Evolutionary conservation across 345 rosid species (phyloP), one percentile per base, ranked within the genome.

Genomic region (Salix purpurea): DNA sequence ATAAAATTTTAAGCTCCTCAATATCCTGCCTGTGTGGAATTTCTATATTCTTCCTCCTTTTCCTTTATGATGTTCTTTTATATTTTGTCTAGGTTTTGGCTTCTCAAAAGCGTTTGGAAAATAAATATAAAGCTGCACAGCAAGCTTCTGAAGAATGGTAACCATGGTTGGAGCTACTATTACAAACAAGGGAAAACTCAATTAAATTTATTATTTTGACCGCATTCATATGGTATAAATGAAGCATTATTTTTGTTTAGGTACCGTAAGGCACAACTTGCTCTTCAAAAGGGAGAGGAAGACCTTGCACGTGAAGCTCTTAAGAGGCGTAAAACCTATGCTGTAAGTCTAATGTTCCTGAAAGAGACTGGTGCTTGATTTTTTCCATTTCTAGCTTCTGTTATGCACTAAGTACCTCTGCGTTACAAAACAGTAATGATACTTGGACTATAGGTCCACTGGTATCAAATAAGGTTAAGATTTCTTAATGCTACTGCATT

Each of bases 261-360:
- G 97, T 91, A 91, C 70, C 91, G 90, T 6, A 90, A 84, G 79
- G 97, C 94, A 75, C 94, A 91, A 65, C 83, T 91, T 66, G 94
- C 97, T 80, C 94, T 91, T 73, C 84, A 87, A 60, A 91, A 86
- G 82, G 97, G 97, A 66, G 91, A 91, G 54, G 97, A 91, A 83
- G 94, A 89, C 87, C 94, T 91, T 70, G 97, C 97, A 74, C 92
- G 97, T 61, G 97, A 90, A 84, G 94, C 94, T 56, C 91, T 91
- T 37, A 91, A 91, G 85, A 86, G 97, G 77, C 92, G 97, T 26
- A 91, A 91, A 81, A 85, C 94, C 62, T 86, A 75, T 88, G 86
- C 91, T 36, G 97, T 91, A 85, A 87, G 94, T 71, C 64, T 37
- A 7, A 32, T 76, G 30, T 68, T 58, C 15, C n/a, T 37, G 13